Base-by-base conservation (phyloP, 2,329 filamentous ascomycete genomes). In the Hypoxylon sp. region DNA sequence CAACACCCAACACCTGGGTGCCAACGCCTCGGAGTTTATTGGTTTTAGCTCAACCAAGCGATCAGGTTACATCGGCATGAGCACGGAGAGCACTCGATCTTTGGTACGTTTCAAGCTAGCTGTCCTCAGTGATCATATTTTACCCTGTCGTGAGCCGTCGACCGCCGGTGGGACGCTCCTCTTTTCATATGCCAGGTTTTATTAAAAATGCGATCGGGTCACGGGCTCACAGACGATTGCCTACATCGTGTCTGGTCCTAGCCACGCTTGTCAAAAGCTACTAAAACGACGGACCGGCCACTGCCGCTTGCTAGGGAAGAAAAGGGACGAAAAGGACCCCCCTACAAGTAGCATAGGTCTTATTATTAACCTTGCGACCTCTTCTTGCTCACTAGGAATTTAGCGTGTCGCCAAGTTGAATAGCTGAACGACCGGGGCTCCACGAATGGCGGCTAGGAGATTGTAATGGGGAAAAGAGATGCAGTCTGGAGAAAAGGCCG, bases 31-130 rank as follows among this genome's bases (percentile, higher is more conserved):
- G 66, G 69, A 69, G 69, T 72, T 72, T 72, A 72, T 71, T 56
- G 54, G 53, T 54, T 56, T 69, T 69, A 71, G 62, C 69, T 70
- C 49, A 65, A 73, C 62, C 61, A 72, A 74, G 68, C 72, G 60
- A 72, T 73, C 68, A 75, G 72, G 75, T 76, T 76, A 74, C 74
- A 76, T 75, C 68, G 66, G 69, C 58, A 67, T 73, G 64, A 71
- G 72, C 68, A 68, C 71, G 64, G 61, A 69, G 66, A 61, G 68
- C 62, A 66, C 67, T 72, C 71, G 69, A 73, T 73, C 72, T 73
- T 73, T 74, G 72, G 74, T 75, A 75, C 72, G 75, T 77, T 78
- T 77, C 76, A 77, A 77, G 61, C 70, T 73, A 73, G 65, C 69
- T 66, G 67, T 66, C 66, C 64, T 64, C 70, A 62, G 67, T 64